Conservation (phyloP, 148 eudicot genomes). For the Bassia scoparia region DNA sequence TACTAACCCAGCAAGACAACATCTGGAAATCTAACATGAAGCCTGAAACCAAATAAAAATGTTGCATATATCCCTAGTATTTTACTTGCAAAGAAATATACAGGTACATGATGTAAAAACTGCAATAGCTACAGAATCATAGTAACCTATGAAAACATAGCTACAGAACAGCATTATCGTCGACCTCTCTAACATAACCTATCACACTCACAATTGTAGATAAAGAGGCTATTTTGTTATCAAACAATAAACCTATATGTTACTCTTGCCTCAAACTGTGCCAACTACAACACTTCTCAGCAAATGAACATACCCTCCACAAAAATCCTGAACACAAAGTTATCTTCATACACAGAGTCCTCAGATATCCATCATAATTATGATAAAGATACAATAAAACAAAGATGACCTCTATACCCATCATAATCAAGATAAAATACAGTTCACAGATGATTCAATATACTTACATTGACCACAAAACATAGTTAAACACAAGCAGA, state of each 20-base stretch:
- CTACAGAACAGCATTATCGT: background rate
- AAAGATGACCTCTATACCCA: no score
- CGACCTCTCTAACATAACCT: background rate
- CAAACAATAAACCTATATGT: background rate
- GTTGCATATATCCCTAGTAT: no score
- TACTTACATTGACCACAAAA: background rate
- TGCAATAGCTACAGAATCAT: no score
- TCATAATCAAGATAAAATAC: no score
- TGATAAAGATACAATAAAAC: no score
- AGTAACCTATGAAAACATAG: no score
- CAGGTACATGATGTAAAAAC: no score
- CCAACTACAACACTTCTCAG: background rate
- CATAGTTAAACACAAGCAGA: background rate
- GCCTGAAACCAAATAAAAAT: background rate
- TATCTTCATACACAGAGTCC: background rate
- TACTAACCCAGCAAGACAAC: background rate
- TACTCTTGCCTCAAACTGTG: background rate
- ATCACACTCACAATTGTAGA: no score
- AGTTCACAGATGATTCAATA: background rate
- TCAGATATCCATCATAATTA: background rate
- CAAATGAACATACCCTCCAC: background rate
- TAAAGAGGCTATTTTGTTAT: no score
- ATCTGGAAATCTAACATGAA: background rate
- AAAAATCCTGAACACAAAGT: background rate
- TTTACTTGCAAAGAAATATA: no score